Evolutionary conservation across 2,329 filamentous ascomycete genomes (phyloP), one percentile per base, ranked within the genome.

Genomic region (Aspergillus thermomutatus): DNA sequence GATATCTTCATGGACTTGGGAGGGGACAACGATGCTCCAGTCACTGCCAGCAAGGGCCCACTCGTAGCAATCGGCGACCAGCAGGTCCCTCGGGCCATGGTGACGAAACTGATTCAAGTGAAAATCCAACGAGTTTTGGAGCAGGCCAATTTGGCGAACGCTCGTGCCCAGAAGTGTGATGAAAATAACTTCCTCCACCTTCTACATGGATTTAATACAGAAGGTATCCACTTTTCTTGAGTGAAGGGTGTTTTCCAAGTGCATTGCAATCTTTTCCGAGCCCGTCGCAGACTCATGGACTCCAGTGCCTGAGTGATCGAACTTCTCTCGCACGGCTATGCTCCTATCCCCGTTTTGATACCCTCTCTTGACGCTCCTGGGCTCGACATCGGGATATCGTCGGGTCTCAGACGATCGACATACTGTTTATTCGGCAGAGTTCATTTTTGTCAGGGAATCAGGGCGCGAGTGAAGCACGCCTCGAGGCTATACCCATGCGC

Each of bases 131-230:
- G 86, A 69, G 90, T 95, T 19, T 79, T 96, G 7, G 87, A 91
- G 66, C 84, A 86, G 51, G 93, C 91, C 0, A 83, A 87, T 50
- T 77, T 96, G 54, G 85, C 86, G 0, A 90, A 93, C 59, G 89
- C 88, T 77, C 80, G 92, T 62, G 83, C 90, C 5, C 82, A 89
- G 51, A 86, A 92, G 77, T 92, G 91, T 67, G 91, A 95, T 66
- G 90, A 96, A 76, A 91, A 88, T 49, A 91, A 95, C 67, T 96
- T 96, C 68, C 75, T 96, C 68, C 85, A 85, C 60, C 74, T 95
- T 57, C 75, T 94, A 52, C 82, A 80, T 66, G 87, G 88, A 0
- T 94, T 95, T 72, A 61, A 52, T 51, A 61, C 61, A 49, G 66
- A 66, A 57, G 63, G 60, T 23, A 55, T 62, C 3, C 58, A 58